Conservation (phyloP, 371 early-diverging fungal species). For the Zopfochytrium polystomum region DNA sequence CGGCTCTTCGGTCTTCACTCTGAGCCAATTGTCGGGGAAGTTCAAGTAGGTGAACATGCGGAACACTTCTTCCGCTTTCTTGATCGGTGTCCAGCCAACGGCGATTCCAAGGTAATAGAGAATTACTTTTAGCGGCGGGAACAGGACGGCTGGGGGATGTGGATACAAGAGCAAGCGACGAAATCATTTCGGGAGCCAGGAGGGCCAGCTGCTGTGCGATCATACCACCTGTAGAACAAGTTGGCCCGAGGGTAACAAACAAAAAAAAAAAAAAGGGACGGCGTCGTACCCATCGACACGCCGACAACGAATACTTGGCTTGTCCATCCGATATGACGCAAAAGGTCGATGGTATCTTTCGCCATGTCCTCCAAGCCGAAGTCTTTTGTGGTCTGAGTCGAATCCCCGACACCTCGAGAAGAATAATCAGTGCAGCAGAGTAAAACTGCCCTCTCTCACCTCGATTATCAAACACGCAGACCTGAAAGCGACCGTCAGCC, state of each 20-base stretch:
- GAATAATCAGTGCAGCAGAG: too few relatives aligned
- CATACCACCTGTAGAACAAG: constrained; percentile 7
- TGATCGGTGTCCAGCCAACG: neutral
- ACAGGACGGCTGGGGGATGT: neutral
- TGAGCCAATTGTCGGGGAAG: neutral
- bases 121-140: neutral
- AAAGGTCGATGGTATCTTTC: neutral
- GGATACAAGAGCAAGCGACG: neutral
- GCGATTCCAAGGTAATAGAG: neutral
- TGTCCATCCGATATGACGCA: neutral
- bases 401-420: too few relatives aligned
- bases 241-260: neutral
- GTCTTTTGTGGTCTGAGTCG: neutral
- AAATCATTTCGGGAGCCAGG: constrained; percentile 2
- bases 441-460: too few relatives aligned
- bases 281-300: neutral
- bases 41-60: neutral
- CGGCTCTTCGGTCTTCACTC: neutral
- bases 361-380: constrained; percentile 1
- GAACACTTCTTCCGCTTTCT: neutral
- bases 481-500: neutral
- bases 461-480: constrained; percentile 12
- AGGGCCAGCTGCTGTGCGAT: constrained; percentile 3
- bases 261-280: neutral
- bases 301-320: too few relatives aligned